Conservation (phyloP, 2,329 filamentous ascomycete species). For the Escovopsis sp. region DNA sequence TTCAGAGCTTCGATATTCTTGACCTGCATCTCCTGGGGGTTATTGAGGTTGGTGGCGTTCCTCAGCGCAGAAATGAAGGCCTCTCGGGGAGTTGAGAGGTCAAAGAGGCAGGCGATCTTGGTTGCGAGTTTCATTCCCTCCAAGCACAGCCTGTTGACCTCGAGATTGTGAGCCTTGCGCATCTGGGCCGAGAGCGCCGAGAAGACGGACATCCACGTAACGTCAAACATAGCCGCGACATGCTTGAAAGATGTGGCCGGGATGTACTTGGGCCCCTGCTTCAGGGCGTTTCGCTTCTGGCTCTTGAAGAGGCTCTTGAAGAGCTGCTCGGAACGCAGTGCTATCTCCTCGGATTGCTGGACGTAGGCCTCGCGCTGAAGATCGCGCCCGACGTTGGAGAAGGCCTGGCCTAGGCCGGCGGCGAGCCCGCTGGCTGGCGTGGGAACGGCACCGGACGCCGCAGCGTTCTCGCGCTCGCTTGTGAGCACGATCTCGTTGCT, state of each 20-base stretch:
- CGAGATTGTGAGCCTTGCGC: slow-evolving; percentile 83
- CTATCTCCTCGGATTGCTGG: slow-evolving; percentile 89
- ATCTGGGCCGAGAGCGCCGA: slow-evolving; percentile 87
- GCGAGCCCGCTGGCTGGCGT: slow-evolving; percentile 55
- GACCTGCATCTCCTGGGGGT: slow-evolving; percentile 83
- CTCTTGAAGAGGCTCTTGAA: slow-evolving; percentile 89
- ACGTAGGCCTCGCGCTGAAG: slow-evolving; percentile 84
- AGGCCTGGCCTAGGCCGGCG: slow-evolving; percentile 70
- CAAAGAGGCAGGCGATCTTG: slow-evolving; percentile 83
- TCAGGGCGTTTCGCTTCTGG: slow-evolving; percentile 66
- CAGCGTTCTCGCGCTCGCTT: slow-evolving; percentile 80
- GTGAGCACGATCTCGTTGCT: slow-evolving; percentile 87
- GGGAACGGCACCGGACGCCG: slow-evolving; percentile 52
- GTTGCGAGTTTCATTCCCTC: slow-evolving; percentile 93
- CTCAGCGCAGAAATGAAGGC: slow-evolving; percentile 89
- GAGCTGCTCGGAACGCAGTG: slow-evolving; percentile 57
- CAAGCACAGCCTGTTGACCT: slow-evolving; percentile 82
- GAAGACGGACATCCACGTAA: slow-evolving; percentile 98
- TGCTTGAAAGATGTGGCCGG: slow-evolving; percentile 88
- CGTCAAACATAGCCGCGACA: slow-evolving; percentile 95
- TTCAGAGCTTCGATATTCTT: slow-evolving; percentile 96
- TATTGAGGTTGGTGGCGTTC: slow-evolving; percentile 91
- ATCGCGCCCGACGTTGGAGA: slow-evolving; percentile 85
- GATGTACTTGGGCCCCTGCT: slow-evolving; percentile 61
- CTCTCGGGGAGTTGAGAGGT: slow-evolving; percentile 81